phyloP scores from a whole-genome alignment of 257 asterid genomes.

The Petunia secreta region DNA sequence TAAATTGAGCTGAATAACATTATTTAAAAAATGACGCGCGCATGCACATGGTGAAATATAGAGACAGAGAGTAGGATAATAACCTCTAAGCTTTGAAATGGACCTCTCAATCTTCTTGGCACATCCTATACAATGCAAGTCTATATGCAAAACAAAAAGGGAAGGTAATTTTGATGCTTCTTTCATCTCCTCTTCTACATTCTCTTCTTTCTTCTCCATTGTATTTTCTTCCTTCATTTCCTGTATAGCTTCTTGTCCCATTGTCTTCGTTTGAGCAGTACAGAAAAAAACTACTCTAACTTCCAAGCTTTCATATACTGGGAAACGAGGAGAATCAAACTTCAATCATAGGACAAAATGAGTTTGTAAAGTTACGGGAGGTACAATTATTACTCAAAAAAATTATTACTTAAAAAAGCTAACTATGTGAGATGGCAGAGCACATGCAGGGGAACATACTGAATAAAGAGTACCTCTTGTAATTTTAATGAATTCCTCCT shows the following conservation, averaged over 20 bases:
- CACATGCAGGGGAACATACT: conserved; percentile 70
- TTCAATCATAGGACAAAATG: conserved; percentile 40
- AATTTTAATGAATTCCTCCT: background rate
- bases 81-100: conserved; percentile 75
- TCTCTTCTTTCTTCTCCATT: conserved; percentile 42
- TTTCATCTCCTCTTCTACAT: conserved; percentile 15
- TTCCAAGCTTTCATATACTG: too few species aligned
- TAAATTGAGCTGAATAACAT: background rate
- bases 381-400: conserved; percentile 49
- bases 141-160: conserved; percentile 67
- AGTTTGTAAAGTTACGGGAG: conserved; percentile 48
- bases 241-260: conserved; percentile 76
- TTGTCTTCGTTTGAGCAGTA: conserved; percentile 5
- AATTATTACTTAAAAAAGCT: conserved; percentile 33
- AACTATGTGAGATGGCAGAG: conserved; percentile 58
- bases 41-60: too few species aligned
- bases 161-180: conserved; percentile 49
- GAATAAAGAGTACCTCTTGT: background rate
- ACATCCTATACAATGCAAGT: conserved; percentile 87
- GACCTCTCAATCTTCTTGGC: conserved; percentile 83
- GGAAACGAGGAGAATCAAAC: conserved; percentile 32
- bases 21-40: too few species aligned
- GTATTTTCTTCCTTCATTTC: conserved; percentile 40
- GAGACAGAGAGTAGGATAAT: background rate
- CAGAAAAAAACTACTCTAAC: conserved; percentile 25